Conservation (phyloP, 495 filamentous ascomycete genomes). For the Tricharina praecox region DNA sequence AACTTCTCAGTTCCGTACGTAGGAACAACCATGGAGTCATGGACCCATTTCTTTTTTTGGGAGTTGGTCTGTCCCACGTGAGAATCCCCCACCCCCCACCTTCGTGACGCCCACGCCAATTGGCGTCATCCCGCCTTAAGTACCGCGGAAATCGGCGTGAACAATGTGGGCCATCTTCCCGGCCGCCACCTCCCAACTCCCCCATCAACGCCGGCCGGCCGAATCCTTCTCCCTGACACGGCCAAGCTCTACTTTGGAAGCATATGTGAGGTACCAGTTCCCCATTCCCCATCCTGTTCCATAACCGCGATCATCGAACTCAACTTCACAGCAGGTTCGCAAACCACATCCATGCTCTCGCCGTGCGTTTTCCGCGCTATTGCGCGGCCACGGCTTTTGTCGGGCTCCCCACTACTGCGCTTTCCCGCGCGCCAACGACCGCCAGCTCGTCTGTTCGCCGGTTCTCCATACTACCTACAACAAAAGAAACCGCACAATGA, state of each 20-base stretch:
- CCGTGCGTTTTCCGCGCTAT: conserved; percentile 16
- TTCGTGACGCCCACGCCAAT: no score
- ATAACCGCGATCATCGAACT: neutral
- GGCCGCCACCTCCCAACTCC: no score
- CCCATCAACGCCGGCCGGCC: no score
- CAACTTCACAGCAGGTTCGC: neutral
- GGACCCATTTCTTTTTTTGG: no score
- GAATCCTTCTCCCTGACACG: no score
- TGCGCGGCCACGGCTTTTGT: conserved; percentile 6
- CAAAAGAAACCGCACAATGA: conserved; percentile 1
- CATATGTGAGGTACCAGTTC: conserved; percentile 3
- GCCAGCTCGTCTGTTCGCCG: neutral
- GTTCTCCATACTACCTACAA: neutral
- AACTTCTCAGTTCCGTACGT: no score
- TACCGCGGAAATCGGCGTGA: neutral
- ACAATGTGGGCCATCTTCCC: no score
- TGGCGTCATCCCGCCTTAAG: neutral
- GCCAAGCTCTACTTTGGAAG: neutral
- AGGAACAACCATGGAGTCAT: no score
- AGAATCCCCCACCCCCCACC: no score
- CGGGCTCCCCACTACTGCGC: neutral
- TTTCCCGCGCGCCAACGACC: neutral
- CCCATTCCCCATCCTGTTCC: neutral
- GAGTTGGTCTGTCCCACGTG: no score
- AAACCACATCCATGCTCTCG: conserved; percentile 13